Base-by-base conservation (phyloP, 176 grass and related monocot genomes). In the Phoenix roebelenii region DNA sequence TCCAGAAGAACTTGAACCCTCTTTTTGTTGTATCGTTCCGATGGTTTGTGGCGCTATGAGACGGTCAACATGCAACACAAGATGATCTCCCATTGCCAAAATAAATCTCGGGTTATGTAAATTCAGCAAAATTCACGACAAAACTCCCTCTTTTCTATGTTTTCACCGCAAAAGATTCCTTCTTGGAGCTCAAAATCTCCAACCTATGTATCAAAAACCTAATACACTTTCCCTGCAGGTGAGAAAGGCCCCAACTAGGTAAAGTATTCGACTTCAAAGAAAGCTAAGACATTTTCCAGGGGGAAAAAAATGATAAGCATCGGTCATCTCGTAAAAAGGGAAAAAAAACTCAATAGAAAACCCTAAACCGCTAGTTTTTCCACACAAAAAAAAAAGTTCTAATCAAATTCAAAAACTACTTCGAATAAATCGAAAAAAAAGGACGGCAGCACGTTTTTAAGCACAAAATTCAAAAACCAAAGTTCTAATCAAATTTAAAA, bases 1-100 rank as follows among this genome's bases (percentile, higher is more conserved):
- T 58, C 77, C 79, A 30, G 61, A 78, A 65, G 65, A 44, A 14
- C 35, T 22, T 49, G 61, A 66, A 16, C 64, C 73, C 61, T 74
- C 81, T 35, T 66, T 18, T 70, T 35, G 55, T 67, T 60, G 39
- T 49, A 49, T 78, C 26, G 56, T 29, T 55, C 61, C 83, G 57
- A 65, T 30, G 4, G 56, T 61, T 60, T 77, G 69, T 57, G 70
- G 60, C 20, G 16, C 18, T 26, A 72, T 70, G 60, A 82, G 74
- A 60, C 22, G 65, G 58, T 86, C 83, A 63, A 86, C 74, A 53
- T 82, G 29, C 25, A 86, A 28, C 64, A 82, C 68, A 19, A 86
- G 60, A 66, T 86, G 70, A 63, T 82, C 61, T 65, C 77, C 81
- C 83, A 86, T 81, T 48, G 7, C 65, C 61, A 58, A 25, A 67